Evolutionary conservation across 768 basidiomycete species (phyloP), one percentile per base, ranked within the genome.

Genomic region (Tylopilus rubrobrunneus): DNA sequence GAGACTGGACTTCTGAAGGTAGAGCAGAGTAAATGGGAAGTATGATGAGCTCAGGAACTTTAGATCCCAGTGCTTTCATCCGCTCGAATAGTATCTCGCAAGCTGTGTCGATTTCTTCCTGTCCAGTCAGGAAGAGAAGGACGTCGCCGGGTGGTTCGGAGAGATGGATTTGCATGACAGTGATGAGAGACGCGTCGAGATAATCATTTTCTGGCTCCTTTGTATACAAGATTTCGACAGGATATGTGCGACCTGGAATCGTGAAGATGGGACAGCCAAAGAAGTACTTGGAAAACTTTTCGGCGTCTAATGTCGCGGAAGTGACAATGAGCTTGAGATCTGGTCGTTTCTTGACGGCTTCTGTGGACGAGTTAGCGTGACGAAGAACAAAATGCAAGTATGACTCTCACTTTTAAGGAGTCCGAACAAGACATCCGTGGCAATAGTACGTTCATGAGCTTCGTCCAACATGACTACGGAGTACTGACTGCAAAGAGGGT

Each of bases 211-310:
- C 97, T 0, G 97, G 97, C 65, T 99, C 97, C 69, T 98, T 98
- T 61, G 96, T 98, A 74, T 98, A 99, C n/a, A 98, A 76, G 29
- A 90, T 81, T 71, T 99, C 97, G 57, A 98, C 97, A 7, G 97
- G 97, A 73, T 92, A 98, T n/a, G 94, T 94, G 64, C 95, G 87
- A 62, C 97, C 97, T n/a, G 97, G 97, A 59, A 99, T 98, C 36
- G 96, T 97, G 79, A 98, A 98, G 71, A 99, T 98, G 28, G 97
- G 96, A 71, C 95, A 98, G 7, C 90, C 92, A 69, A 87, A 97
- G 78, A 99, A 99, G 78, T 99, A 99, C 66, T 94, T 94, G 23
- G 96, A 95, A 73, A 99, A 99, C 76, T 98, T 98, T 73, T 98
- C 96, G 51, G 97, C 96, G 59, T 99, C 96, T n/a, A 99, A 78